Percentiles rank a stretch among this genome's conserved stretches.
Evolutionary conservation across 495 filamentous ascomycete genomes (phyloP).

Genomic region (Letharia lupina): DNA sequence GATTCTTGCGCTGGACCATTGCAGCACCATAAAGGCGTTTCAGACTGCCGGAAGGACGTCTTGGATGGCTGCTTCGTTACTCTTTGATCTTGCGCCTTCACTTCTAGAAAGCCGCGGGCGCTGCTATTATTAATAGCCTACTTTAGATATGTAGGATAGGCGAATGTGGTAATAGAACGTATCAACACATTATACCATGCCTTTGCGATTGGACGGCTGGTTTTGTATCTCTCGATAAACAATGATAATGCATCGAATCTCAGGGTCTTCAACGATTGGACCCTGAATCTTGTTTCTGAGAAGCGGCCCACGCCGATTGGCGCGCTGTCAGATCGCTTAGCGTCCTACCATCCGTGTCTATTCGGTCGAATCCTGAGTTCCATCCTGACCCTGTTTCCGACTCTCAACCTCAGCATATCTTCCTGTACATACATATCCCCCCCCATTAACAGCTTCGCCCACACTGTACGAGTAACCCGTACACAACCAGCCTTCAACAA

Average conservation of each 20-base stretch:
- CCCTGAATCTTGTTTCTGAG: not conserved
- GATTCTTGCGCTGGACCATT: not conserved
- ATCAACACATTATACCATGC: not conserved
- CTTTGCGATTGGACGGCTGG: too few relatives aligned
- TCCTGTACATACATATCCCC: not conserved
- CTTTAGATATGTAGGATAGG: not conserved
- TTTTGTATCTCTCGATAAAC: too few relatives aligned
- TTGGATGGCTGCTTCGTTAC: not conserved
- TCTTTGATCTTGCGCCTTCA: not conserved
- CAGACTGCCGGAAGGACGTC: not conserved
- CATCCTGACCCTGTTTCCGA: not conserved
- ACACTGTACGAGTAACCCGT: not conserved
- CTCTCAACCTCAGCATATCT: not conserved
- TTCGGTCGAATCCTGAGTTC: too few relatives aligned
- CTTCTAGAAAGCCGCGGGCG: not conserved
- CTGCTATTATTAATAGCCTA: not conserved
- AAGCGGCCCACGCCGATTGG: constrained; percentile 9
- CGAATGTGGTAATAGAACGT: not conserved
- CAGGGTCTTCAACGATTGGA: not conserved
- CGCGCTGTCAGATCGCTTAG: constrained; percentile 8
- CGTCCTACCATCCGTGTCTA: not conserved
- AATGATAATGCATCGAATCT: not conserved
- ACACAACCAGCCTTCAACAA: not conserved
- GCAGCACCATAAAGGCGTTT: not conserved
- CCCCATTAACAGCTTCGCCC: not conserved